These are phyloP conservation scores for Moricandia moricandioides DNA, from an alignment of 345 rosid species.

Conservation along the genomic window DNA sequence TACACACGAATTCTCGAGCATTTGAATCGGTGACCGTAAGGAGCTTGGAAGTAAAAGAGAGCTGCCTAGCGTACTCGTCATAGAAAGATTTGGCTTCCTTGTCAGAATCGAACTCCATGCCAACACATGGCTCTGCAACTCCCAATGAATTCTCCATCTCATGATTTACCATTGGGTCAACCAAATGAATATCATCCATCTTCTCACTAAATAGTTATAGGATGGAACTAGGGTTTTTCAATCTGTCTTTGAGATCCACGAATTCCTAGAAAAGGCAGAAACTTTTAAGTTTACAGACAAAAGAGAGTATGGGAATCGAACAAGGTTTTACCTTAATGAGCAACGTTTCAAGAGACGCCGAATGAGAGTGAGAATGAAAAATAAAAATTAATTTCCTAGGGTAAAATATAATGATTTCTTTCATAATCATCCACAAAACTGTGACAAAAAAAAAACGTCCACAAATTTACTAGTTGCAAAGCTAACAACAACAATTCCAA, in stretches of 20 bases:
- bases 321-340: neutral
- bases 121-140: constrained; percentile 61
- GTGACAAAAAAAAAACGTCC: no score
- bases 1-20: constrained; percentile 69
- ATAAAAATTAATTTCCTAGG: neutral
- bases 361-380: neutral
- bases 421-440: no score
- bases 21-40: constrained; percentile 40
- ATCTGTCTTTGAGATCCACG: neutral
- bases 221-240: neutral
- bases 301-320: neutral
- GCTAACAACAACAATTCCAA: no score
- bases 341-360: neutral
- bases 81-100: constrained; percentile 75
- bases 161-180: constrained; percentile 41
- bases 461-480: no score
- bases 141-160: constrained; percentile 38
- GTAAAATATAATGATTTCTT: no score
- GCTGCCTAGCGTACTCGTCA: constrained; percentile 64
- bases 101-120: constrained; percentile 78
- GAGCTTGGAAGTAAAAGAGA: constrained; percentile 63
- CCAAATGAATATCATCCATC: constrained; percentile 58
- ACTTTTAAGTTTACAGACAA: neutral
- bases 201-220: neutral
- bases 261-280: neutral